Evolutionary conservation across 78 protist species (phyloP).

Genomic region (Chrysochromulina parva): DNA sequence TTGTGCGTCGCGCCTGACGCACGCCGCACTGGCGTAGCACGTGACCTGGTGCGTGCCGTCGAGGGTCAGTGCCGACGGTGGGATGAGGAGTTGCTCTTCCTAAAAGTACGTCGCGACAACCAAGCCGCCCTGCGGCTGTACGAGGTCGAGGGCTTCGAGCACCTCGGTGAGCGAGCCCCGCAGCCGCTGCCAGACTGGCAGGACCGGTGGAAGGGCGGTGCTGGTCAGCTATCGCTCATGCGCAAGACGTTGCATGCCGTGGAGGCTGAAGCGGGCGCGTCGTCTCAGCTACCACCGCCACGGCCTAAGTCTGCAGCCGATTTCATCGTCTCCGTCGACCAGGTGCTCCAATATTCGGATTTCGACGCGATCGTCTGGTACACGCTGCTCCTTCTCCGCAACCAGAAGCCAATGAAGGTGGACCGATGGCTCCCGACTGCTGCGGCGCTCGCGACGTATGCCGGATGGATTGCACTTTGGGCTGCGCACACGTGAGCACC

Average conservation of each 20-base stretch:
- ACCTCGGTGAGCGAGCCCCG: neutral
- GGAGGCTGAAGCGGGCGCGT: no score
- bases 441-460: no score
- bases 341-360: neutral
- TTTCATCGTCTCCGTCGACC: neutral
- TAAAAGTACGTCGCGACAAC: neutral
- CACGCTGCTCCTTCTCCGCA: neutral
- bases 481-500: no score
- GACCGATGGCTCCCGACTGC: no score
- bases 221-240: neutral
- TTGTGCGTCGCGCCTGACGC: neutral
- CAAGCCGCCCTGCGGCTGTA: neutral
- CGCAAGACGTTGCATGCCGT: neutral
- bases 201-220: neutral
- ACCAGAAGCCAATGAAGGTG: no score
- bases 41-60: neutral
- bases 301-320: neutral
- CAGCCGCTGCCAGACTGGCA: neutral
- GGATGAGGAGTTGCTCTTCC: neutral
- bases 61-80: neutral
- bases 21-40: neutral
- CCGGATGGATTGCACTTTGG: no score
- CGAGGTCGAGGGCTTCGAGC: neutral
- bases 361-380: neutral
- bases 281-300: neutral